A percentile compares a stretch with the other conserved stretches of the same genome.
Evolutionary conservation across 441 rosid species (phyloP).

Genomic region (Bruguiera hainesii): DNA sequence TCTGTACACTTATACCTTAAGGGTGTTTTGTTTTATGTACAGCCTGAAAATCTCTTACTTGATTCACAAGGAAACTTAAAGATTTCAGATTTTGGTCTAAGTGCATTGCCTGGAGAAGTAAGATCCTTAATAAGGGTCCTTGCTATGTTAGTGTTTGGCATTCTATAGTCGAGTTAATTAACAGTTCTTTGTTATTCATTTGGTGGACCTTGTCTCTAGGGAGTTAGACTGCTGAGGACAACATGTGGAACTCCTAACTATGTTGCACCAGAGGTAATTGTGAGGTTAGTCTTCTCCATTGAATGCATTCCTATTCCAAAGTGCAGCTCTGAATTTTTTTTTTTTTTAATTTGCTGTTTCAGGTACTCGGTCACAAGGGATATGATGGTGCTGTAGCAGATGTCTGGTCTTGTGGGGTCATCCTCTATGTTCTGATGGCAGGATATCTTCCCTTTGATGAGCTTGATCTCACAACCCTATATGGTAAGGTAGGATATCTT

Average conservation of each 20-base stretch:
- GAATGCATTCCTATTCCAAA: background rate
- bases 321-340: slow-evolving; percentile 12
- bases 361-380: slow-evolving; percentile 98
- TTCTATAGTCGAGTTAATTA: slow-evolving; percentile 11
- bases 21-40: slow-evolving; percentile 22
- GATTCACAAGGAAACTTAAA: slow-evolving; percentile 89
- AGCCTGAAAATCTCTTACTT: slow-evolving; percentile 95
- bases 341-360: slow-evolving; percentile 19
- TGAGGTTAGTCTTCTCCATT: slow-evolving; percentile 1
- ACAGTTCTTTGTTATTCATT: slow-evolving; percentile 7
- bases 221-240: slow-evolving; percentile 76
- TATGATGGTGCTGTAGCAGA: slow-evolving; percentile 94
- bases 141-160: slow-evolving; percentile 2
- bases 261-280: slow-evolving; percentile 92
- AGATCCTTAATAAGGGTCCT: slow-evolving; percentile 16
- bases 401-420: slow-evolving; percentile 94
- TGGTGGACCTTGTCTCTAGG: slow-evolving; percentile 44
- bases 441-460: slow-evolving; percentile 99
- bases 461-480: slow-evolving; percentile 89
- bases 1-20: slow-evolving; percentile 18
- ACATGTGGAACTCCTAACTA: slow-evolving; percentile 98
- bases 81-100: slow-evolving; percentile 96
- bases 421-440: slow-evolving; percentile 88
- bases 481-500: slow-evolving; percentile 69
- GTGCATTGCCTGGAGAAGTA: slow-evolving; percentile 85